Evolutionary conservation across 1,284 basidiomycete genomes (phyloP).

Genomic region (Coniferiporia weirii): DNA sequence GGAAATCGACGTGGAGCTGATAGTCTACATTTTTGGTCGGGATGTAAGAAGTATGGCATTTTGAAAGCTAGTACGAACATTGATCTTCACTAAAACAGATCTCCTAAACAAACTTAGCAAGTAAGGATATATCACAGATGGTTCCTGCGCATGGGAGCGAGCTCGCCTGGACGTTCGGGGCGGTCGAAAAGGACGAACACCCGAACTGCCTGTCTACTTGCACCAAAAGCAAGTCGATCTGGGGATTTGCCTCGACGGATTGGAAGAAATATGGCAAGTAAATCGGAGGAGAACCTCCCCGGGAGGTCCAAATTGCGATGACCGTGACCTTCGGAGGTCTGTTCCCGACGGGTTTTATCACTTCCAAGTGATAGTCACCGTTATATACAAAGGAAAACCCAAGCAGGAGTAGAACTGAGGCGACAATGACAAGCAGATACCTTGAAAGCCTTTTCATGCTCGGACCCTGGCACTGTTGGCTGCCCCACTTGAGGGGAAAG

Average conservation of each 20-base stretch:
- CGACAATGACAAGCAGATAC: not conserved
- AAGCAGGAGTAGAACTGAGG: not conserved
- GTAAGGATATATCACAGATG: not conserved
- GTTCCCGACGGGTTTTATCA: not conserved
- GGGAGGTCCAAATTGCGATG: slow-evolving; percentile 14
- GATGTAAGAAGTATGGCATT: not conserved
- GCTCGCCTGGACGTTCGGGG: slow-evolving; percentile 15
- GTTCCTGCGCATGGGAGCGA: not conserved
- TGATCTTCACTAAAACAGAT: slow-evolving; percentile 14
- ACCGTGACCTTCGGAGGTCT: slow-evolving; percentile 15
- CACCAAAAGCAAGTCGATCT: slow-evolving; percentile 15
- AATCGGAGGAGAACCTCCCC: not conserved
- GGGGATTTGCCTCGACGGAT: slow-evolving; percentile 18
- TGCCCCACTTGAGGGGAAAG: too few species aligned
- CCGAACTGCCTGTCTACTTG: slow-evolving; percentile 7
- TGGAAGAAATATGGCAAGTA: slow-evolving; percentile 18
- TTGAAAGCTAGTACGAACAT: slow-evolving; percentile 1
- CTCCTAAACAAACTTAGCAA: slow-evolving; percentile 1
- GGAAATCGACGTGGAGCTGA: slow-evolving; percentile 17
- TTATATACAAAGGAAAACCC: not conserved
- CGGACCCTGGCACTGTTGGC: not conserved
- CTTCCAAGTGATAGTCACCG: not conserved
- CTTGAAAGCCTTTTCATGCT: not conserved
- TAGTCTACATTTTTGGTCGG: slow-evolving; percentile 3
- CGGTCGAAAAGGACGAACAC: slow-evolving; percentile 11